phyloP scores from a whole-genome alignment of 163 green algal species.

The Volvox carteri region DNA sequence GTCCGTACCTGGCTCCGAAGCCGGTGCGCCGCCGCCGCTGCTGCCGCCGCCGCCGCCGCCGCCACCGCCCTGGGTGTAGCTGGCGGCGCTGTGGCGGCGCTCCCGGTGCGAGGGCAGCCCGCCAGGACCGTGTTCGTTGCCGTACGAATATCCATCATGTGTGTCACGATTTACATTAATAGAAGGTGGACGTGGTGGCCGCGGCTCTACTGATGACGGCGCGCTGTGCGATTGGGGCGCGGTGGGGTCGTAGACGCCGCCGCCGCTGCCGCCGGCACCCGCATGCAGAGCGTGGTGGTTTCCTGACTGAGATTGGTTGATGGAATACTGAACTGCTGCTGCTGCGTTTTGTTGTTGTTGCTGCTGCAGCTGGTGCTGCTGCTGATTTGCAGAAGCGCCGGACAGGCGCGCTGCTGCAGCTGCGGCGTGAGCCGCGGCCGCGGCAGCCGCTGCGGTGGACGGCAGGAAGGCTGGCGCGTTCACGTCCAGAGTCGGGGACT shows the following conservation, averaged over 20 bases:
- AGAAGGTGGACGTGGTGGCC: constrained; percentile 9
- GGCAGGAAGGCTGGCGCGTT: constrained; percentile 44
- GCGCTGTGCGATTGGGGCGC: too few relatives aligned
- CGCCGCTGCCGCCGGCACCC: not conserved
- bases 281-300: not conserved
- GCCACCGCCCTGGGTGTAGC: not conserved
- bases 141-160: not conserved
- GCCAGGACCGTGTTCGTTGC: not conserved
- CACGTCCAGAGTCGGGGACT: constrained; percentile 24
- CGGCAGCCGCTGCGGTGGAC: not conserved
- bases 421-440: not conserved
- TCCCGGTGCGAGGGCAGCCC: not conserved
- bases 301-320: too few relatives aligned
- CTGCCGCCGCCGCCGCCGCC: not conserved
- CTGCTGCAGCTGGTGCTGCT: not conserved
- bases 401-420: not conserved
- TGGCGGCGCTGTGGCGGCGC: constrained; percentile 20
- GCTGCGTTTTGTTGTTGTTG: too few relatives aligned
- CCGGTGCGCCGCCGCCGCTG: not conserved
- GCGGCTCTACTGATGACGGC: not conserved
- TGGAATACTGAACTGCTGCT: too few relatives aligned
- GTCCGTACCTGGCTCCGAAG: not conserved
- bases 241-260: not conserved
- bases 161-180: not conserved
- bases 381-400: not conserved